phyloP scores from a whole-genome alignment of 2,329 filamentous ascomycete genomes.

The Rutstroemia sp. region DNA sequence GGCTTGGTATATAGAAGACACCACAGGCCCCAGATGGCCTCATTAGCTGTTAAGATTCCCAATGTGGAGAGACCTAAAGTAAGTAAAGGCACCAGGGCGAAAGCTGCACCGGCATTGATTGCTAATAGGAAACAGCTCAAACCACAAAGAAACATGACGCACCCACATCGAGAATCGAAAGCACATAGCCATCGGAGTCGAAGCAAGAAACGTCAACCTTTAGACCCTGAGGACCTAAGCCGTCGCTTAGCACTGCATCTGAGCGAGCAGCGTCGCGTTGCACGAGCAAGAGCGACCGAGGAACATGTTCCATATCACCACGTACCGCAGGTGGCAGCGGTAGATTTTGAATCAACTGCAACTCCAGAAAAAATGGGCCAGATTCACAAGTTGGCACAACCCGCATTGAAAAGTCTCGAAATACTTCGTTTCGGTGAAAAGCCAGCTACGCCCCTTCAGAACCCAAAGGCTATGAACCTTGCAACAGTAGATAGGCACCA shows the following conservation, averaged over 20 bases:
- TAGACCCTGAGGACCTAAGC: conserved; percentile 50
- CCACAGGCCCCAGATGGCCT: neutral
- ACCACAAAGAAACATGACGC: conserved; percentile 22
- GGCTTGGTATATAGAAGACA: neutral
- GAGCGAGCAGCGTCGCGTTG: conserved; percentile 35
- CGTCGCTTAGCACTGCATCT: conserved; percentile 45
- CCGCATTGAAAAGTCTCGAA: conserved; percentile 36
- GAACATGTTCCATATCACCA: conserved; percentile 36
- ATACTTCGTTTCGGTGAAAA: conserved; percentile 24
- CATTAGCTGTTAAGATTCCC: neutral
- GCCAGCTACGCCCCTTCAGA: conserved; percentile 13
- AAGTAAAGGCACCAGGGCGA: neutral
- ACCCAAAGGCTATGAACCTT: conserved; percentile 21
- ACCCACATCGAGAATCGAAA: conserved; percentile 14
- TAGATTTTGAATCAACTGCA: conserved; percentile 47
- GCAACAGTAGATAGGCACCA: conserved; percentile 31
- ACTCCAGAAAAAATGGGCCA: conserved; percentile 37
- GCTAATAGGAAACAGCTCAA: neutral
- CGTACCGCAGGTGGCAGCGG: conserved; percentile 46
- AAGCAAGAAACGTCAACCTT: conserved; percentile 29
- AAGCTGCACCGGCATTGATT: neutral
- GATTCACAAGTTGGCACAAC: conserved; percentile 38
- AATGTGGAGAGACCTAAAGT: neutral
- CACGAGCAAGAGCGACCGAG: conserved; percentile 13
- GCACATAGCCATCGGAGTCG: conserved; percentile 15